Conservation (phyloP, 2,329 filamentous ascomycete genomes). For the Volutella citrinella region DNA sequence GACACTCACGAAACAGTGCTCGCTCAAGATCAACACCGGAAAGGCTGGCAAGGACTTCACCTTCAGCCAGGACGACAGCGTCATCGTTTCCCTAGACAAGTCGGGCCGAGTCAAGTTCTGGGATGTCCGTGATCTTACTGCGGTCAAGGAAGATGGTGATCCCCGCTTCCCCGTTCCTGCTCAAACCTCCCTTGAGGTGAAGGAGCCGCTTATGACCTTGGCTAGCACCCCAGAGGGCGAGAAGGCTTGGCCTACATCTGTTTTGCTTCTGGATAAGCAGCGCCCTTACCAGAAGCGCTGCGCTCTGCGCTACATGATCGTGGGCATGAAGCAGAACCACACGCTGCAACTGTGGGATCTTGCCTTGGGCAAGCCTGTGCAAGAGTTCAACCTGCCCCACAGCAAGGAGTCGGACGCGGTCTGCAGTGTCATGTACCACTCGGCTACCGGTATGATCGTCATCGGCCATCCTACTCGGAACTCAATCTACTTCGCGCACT, state of each 20-base stretch:
- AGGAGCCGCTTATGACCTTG: conserved; percentile 81
- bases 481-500: conserved; percentile 93
- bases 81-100: conserved; percentile 95
- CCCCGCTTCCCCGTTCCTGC: conserved; percentile 51
- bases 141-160: conserved; percentile 49
- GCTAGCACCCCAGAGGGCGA: conserved; percentile 83
- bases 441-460: conserved; percentile 86
- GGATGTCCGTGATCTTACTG: conserved; percentile 81
- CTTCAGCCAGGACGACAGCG: conserved; percentile 94
- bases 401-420: conserved; percentile 97
- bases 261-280: conserved; percentile 93
- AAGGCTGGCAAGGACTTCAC: conserved; percentile 98
- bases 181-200: conserved; percentile 68
- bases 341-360: conserved; percentile 98
- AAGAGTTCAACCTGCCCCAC: conserved; percentile 95
- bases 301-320: conserved; percentile 90
- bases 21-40: conserved; percentile 90
- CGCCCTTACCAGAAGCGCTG: conserved; percentile 87
- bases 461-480: conserved; percentile 96
- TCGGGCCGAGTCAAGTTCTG: conserved; percentile 96
- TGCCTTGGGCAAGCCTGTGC: conserved; percentile 88
- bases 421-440: conserved; percentile 94
- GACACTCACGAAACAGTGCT: conserved; percentile 80
- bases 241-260: conserved; percentile 95
- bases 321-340: conserved; percentile 99